A percentile compares a stretch with the other conserved stretches of the same genome.
These are phyloP conservation scores for Fraxinus quadrangulata DNA, from an alignment of 257 asterid genomes.

Conservation along the genomic window DNA sequence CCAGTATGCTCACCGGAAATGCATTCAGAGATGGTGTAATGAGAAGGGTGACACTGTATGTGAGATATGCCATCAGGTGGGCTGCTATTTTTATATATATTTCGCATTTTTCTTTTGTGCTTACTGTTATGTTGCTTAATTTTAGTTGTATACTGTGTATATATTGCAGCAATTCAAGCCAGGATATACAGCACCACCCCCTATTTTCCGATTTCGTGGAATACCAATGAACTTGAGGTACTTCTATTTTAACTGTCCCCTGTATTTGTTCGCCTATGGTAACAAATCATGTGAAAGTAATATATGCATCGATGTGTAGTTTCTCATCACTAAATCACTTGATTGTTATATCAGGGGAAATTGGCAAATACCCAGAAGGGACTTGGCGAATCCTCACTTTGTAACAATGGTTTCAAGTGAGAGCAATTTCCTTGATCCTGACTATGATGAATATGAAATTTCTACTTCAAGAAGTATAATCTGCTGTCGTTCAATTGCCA, in stretches of 20 bases:
- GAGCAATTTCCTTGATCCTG: constrained; percentile 49
- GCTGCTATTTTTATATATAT: constrained; percentile 17
- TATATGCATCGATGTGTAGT: constrained; percentile 2
- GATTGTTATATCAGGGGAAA: constrained; percentile 64
- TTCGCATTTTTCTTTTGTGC: neutral
- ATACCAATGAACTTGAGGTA: constrained; percentile 88
- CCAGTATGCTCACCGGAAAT: constrained; percentile 96
- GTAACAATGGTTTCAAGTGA: constrained; percentile 81
- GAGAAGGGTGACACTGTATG: constrained; percentile 97
- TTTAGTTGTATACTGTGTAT: neutral
- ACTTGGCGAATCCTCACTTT: constrained; percentile 65
- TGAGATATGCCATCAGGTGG: constrained; percentile 97
- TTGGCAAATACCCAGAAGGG: constrained; percentile 87
- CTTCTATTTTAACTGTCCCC: neutral
- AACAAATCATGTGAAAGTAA: neutral
- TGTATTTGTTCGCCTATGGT: neutral
- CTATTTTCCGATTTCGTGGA: constrained; percentile 72
- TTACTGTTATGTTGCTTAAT: neutral
- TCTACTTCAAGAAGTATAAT: constrained; percentile 71
- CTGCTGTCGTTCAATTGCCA: constrained; percentile 75
- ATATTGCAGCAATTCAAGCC: constrained; percentile 80
- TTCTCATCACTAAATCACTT: constrained; percentile 20
- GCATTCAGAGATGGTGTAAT: constrained; percentile 94
- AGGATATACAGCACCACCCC: constrained; percentile 94
- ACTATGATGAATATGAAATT: constrained; percentile 57